Evolutionary conservation across 1,139 yeast species (phyloP).

Genomic region (Tardiomyces blankii): DNA sequence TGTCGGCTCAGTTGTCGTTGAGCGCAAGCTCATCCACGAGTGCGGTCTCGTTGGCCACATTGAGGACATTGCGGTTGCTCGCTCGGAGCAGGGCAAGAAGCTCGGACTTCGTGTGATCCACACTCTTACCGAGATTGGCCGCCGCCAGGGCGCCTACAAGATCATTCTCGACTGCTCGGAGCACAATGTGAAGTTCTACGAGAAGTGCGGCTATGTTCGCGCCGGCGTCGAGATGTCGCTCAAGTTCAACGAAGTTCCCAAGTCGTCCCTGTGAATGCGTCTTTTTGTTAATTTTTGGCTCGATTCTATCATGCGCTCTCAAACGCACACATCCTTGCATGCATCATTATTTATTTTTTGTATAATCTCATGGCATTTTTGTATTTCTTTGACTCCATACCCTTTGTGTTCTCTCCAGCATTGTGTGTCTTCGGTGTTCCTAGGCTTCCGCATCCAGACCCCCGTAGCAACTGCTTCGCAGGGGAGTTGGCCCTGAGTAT

Average conservation of each 20-base stretch:
- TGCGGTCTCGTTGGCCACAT: conserved; percentile 88
- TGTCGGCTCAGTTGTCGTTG: conserved; percentile 37
- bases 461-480: no score
- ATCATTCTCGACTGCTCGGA: conserved; percentile 82
- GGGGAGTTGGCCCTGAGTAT: no score
- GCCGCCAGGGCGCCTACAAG: conserved; percentile 65
- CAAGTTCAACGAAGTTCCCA: conserved; percentile 11
- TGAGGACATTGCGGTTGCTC: conserved; percentile 82
- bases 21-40: conserved; percentile 47
- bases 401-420: no score
- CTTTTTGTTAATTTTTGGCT: background rate
- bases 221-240: conserved; percentile 62
- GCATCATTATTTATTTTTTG: background rate
- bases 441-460: no score
- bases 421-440: no score
- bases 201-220: conserved; percentile 57
- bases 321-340: background rate
- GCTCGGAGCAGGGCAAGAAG: conserved; percentile 69
- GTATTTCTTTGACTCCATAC: no score
- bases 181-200: conserved; percentile 73
- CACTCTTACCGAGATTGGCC: conserved; percentile 49
- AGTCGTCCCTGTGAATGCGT: background rate
- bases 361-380: no score
- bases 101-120: conserved; percentile 62
- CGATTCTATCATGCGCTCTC: no score